A percentile compares a stretch with the other conserved stretches of the same genome.
These are phyloP conservation scores for Mangifera indica DNA, from an alignment of 345 rosid genomes.

Conservation along the genomic window DNA sequence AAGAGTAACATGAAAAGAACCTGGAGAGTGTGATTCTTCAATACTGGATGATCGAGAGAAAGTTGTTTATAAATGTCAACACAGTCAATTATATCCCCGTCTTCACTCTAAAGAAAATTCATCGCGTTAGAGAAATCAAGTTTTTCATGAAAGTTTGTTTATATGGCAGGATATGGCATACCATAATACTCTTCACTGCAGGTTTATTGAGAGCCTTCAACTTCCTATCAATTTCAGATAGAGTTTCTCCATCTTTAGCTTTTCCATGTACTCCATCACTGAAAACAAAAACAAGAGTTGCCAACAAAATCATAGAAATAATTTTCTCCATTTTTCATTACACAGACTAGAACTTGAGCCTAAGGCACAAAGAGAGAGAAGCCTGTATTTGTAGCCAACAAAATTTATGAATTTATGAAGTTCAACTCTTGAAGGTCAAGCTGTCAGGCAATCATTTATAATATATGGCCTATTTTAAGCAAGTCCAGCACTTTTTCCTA, in stretches of 20 bases:
- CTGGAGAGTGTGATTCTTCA: constrained; percentile 31
- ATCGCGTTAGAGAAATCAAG: not conserved
- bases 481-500: too few species aligned
- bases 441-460: too few species aligned
- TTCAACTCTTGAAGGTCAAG: too few species aligned
- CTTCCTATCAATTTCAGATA: constrained; percentile 27
- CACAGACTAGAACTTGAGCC: not conserved
- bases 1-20: not conserved
- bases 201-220: constrained; percentile 50
- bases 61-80: constrained; percentile 36
- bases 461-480: too few species aligned
- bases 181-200: constrained; percentile 42
- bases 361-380: too few species aligned
- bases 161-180: not conserved
- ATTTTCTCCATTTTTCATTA: constrained; percentile 7
- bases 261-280: constrained; percentile 13
- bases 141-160: not conserved
- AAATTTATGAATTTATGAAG: too few species aligned
- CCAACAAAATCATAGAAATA: constrained; percentile 1
- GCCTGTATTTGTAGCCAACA: too few species aligned
- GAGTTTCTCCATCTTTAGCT: constrained; percentile 5
- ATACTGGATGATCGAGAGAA: constrained; percentile 32
- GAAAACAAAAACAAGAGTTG: constrained; percentile 12
- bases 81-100: constrained; percentile 35
- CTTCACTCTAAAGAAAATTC: constrained; percentile 19